Base-by-base conservation (phyloP, 2,329 filamentous ascomycete species). In the Penicillium sp. region DNA sequence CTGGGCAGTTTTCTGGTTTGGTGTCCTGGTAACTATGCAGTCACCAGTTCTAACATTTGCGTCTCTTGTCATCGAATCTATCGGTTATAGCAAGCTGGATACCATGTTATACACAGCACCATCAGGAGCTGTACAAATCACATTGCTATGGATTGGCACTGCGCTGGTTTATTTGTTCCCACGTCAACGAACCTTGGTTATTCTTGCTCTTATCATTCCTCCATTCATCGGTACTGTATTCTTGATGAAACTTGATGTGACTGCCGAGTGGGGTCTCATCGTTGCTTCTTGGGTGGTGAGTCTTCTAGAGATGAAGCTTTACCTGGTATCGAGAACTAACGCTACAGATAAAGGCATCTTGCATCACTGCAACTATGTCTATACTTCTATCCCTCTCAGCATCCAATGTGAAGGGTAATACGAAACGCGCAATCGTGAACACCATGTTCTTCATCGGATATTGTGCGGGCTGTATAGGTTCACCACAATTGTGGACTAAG, bases 331-430 rank as follows among this genome's bases (percentile, higher is more conserved):
- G 8, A 39, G 27, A 12, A 26, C 26, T 49, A 23, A 24, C 39
- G 12, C 5, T 24, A 21, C 18, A n/a, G 21, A 27, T 17, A 9
- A 12, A 72, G 65, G 68, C 75, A 21, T 77, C 75, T 1, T 75
- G 73, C 46, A 77, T 78, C 51, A 74, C 74, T 7, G 67, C 72
- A 23, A 61, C 68, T 26, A 74, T 72, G 72, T 73, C 71, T 3
- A 72, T 78, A 18, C 67, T 78, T 1, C 68, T 79, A 7, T 74
- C 69, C 1, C 68, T 80, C 1, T 70, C 68, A 1, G 77, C 78
- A 0, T 80, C 77, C 3, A 81, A 81, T 48, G 71, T 80, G 21
- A 78, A 79, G 45, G 78, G 79, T 0, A 81, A 81, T 59, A 81
- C 78, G 1, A 81, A 81, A 58, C 73, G 75, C 3, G 67, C 77